Evolutionary conservation across 2,329 filamentous ascomycete genomes (phyloP), one percentile per base, ranked within the genome.

Genomic region (Apiospora malaysiana): DNA sequence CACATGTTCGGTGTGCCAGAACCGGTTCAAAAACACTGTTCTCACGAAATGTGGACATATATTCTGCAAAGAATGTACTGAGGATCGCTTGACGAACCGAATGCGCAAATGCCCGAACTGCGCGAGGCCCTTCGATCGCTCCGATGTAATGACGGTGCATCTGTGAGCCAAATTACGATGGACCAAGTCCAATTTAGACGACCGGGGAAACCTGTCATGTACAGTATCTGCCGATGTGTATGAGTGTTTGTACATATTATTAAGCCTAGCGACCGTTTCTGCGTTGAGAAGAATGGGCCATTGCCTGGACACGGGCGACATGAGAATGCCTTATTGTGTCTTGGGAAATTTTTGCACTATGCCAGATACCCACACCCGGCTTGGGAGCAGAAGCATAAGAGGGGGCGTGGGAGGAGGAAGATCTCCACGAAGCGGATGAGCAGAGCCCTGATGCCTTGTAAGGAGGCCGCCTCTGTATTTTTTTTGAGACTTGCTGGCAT

Each of bases 71-170:
- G 88, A 91, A 66, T 99, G 96, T 79, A 93, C 98, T 32, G 94
- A 97, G 74, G 93, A 97, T 78, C 91, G 96, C 71, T 91, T 98
- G 73, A 90, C 90, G 65, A 97, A 96, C 78, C 93, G 96, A 46
- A 95, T 95, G 83, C 90, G 96, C 75, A 98, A 98, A 82, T 99
- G 96, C 78, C 96, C 96, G 2, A 95, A 94, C 76, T 99, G 97
- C 85, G 94, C 93, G 77, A 93, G 93, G 82, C 91, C 94, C 4
- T 99, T 99, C 80, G 95, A 97, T 77, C 93, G 90, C 80, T 93
- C 93, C 82, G 96, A 99, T 80, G 90, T 94, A 73, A 97, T 98
- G 94, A 83, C 88, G 27, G 89, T 90, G 68, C 90, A 92, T 79
- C 80, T 85, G 77, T 84, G 46, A 68, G 46, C 56, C 56, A 21